These are phyloP conservation scores for Aspergillus amoenus DNA, from an alignment of 2,329 filamentous ascomycete species.

Conservation along the genomic window DNA sequence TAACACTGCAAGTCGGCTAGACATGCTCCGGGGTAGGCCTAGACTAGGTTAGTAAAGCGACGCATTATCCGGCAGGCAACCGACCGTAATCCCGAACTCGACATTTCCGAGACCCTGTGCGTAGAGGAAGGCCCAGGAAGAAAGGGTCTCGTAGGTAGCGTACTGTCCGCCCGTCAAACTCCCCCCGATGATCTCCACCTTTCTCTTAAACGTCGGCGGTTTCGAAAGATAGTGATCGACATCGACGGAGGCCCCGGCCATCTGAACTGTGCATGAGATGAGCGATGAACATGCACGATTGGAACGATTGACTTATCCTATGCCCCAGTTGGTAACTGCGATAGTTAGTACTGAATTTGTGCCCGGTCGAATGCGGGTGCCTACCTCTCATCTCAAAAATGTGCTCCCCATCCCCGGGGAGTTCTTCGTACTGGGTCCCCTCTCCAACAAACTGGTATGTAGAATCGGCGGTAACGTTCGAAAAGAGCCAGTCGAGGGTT, in stretches of 20 bases:
- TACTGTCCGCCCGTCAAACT: constrained; percentile 58
- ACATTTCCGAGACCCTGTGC: constrained; percentile 58
- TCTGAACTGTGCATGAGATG: constrained; percentile 48
- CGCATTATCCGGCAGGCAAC: neutral
- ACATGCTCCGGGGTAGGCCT: constrained; percentile 59
- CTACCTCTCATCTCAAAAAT: constrained; percentile 54
- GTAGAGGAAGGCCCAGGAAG: constrained; percentile 57
- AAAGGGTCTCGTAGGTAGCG: constrained; percentile 58
- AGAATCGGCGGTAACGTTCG: constrained; percentile 57
- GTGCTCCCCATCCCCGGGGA: constrained; percentile 40
- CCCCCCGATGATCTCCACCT: constrained; percentile 48
- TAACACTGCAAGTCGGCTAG: constrained; percentile 57
- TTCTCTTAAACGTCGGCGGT: constrained; percentile 34
- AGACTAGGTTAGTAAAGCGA: neutral
- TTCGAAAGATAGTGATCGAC: constrained; percentile 48
- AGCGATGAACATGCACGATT: constrained; percentile 5
- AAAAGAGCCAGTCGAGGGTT: constrained; percentile 61
- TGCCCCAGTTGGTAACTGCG: constrained; percentile 60
- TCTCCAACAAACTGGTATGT: constrained; percentile 58
- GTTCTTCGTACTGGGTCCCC: constrained; percentile 45
- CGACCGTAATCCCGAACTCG: constrained; percentile 56
- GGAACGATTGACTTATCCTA: constrained; percentile 41
- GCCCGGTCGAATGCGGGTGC: neutral
- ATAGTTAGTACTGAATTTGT: neutral
- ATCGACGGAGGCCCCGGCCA: constrained; percentile 53